Conservation (phyloP, 164 flowering plant genomes). For the Macadamia integrifolia region DNA sequence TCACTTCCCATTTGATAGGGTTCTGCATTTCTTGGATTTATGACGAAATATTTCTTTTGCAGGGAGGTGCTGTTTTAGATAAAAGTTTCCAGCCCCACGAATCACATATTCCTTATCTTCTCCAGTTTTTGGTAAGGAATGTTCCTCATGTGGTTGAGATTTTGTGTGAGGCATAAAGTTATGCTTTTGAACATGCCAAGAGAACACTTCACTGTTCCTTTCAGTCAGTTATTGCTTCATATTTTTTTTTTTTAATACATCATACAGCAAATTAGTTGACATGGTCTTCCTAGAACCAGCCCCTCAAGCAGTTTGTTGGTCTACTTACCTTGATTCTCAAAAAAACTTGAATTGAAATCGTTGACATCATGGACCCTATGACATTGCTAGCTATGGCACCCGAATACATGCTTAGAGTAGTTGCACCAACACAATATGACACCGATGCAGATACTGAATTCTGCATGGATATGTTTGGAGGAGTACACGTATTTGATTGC, state of each 20-base stretch:
- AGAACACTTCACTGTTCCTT: not conserved
- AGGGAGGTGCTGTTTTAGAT: conserved; percentile 81
- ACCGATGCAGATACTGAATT: too few relatives aligned
- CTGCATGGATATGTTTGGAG: too few relatives aligned
- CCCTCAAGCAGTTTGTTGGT: too few relatives aligned
- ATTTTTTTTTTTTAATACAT: not conserved
- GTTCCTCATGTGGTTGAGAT: not conserved
- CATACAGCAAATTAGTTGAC: not conserved
- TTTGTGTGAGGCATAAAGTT: not conserved
- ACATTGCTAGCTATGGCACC: too few relatives aligned
- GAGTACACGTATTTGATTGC: too few relatives aligned
- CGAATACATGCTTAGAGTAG: too few relatives aligned
- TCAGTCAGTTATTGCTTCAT: not conserved
- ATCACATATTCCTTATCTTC: conserved; percentile 91
- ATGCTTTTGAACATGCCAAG: conserved; percentile 1
- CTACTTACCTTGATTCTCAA: too few relatives aligned
- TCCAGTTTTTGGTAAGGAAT: conserved; percentile 74
- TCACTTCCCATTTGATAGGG: not conserved
- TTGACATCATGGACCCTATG: too few relatives aligned
- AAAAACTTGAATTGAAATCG: too few relatives aligned
- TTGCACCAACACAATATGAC: too few relatives aligned
- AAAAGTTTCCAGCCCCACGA: conserved; percentile 86
- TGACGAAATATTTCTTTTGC: conserved; percentile 23
- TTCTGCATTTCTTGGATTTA: not conserved
- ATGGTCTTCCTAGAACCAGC: not conserved